Evolutionary conservation across 2,329 filamentous ascomycete species (phyloP).

Genomic region (Hypoxylon rubiginosum): DNA sequence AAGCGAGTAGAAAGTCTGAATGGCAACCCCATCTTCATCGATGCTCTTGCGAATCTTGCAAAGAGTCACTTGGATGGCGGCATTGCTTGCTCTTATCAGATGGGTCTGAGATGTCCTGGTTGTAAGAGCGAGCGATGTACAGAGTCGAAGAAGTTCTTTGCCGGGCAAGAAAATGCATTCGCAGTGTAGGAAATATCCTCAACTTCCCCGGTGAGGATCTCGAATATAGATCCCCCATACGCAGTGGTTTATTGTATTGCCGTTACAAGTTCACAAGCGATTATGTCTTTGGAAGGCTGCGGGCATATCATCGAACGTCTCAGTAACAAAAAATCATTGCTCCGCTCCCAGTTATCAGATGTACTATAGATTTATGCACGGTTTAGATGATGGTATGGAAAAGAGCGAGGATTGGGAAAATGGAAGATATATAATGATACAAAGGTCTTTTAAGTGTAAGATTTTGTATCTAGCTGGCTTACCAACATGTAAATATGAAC

Average conservation of each 20-base stretch:
- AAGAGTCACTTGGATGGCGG: constrained; percentile 81
- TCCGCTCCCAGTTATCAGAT: neutral
- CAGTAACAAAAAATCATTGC: neutral
- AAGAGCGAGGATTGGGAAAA: neutral
- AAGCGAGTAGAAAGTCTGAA: constrained; percentile 95
- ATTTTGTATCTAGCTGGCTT: neutral
- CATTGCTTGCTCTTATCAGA: constrained; percentile 79
- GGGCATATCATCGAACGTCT: neutral
- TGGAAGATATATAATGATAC: neutral
- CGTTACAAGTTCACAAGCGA: neutral
- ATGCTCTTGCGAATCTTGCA: constrained; percentile 89
- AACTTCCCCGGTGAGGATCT: neutral
- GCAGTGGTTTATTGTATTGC: neutral
- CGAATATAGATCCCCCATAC: neutral
- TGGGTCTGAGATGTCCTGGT: constrained; percentile 91
- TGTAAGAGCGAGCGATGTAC: constrained; percentile 91
- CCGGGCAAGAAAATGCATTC: constrained; percentile 50
- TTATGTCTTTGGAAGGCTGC: neutral
- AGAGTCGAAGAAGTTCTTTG: constrained; percentile 80
- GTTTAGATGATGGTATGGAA: neutral
- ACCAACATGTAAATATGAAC: neutral
- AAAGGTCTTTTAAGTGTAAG: neutral
- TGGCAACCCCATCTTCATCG: constrained; percentile 89
- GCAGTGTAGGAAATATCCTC: constrained; percentile 35
- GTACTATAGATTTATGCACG: neutral